phyloP scores from a whole-genome alignment of 2,329 filamentous ascomycete species.

The Orbilia quercus region DNA sequence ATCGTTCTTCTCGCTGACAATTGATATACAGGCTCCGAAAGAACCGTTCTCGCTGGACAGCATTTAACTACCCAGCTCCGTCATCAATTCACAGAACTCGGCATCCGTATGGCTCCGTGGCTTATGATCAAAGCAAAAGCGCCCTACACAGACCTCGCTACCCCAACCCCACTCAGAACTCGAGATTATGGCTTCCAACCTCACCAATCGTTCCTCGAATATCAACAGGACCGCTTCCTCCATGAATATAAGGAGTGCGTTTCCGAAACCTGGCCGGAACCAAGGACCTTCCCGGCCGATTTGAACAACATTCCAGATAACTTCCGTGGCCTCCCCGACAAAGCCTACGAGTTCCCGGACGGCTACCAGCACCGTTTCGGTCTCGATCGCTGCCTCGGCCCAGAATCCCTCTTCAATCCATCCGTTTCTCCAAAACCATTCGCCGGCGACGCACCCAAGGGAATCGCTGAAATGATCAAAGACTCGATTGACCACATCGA shows the following conservation, averaged over 20 bases:
- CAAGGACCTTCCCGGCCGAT: slow-evolving; percentile 67
- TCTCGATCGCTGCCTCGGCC: slow-evolving; percentile 83
- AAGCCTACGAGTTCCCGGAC: slow-evolving; percentile 94
- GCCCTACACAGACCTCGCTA: slow-evolving; percentile 83
- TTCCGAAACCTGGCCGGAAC: slow-evolving; percentile 82
- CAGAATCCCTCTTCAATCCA: slow-evolving; percentile 92
- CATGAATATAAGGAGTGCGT: slow-evolving; percentile 98
- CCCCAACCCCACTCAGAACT: slow-evolving; percentile 78
- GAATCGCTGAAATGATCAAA: slow-evolving; percentile 71
- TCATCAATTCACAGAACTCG: slow-evolving; percentile 63
- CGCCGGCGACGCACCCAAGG: slow-evolving; percentile 40
- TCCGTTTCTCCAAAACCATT: slow-evolving; percentile 62
- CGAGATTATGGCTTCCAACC: slow-evolving; percentile 73
- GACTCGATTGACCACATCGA: slow-evolving; percentile 82
- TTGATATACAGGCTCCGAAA: slow-evolving; percentile 70
- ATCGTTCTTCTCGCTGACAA: slow-evolving; percentile 9
- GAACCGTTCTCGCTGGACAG: slow-evolving; percentile 85
- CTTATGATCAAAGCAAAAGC: slow-evolving; percentile 89
- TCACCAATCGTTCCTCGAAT: slow-evolving; percentile 77
- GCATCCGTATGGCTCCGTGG: slow-evolving; percentile 74
- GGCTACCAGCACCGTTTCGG: slow-evolving; percentile 93
- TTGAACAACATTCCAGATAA: slow-evolving; percentile 54
- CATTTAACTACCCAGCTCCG: slow-evolving; percentile 92
- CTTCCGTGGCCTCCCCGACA: slow-evolving; percentile 34
- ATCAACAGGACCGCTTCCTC: slow-evolving; percentile 91